Evolutionary conservation across 306 rosid genomes (phyloP), one percentile per base, ranked within the genome.

Genomic region (Vicia sativa): DNA sequence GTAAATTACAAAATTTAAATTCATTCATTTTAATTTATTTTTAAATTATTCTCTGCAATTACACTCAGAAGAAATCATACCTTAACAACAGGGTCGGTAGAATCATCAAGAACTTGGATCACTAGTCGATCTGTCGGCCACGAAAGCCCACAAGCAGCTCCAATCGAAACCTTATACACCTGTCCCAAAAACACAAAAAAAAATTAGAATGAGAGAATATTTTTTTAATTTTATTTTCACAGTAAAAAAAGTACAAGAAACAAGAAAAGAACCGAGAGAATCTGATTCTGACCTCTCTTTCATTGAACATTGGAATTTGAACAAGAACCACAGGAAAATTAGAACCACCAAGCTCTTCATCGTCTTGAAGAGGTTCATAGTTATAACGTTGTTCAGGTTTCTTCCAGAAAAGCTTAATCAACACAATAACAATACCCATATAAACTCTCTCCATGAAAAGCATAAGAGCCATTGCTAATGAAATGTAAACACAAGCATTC

Each of bases 251-350:
- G 26, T 21, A 53, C 23, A 23, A 11, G 12, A 0, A 54, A 26
- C 4, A 41, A 41, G 0, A 41, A 15, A 70, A 16, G 0, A 42
- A 3, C 7, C 0, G 6, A 4, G 9, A 65, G 53, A 82, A 71
- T 39, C 46, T 59, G 7, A 1, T 2, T 85, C 65, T 7, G 6
- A 90, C 99, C 99, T 95, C 99, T 85, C 49, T 84, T 72, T 95
- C 99, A 49, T 95, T 95, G 82, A 79, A 95, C 99, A 95, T 95
- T 13, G 99, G 99, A 82, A 95, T 95, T 87, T 95, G 99, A 19
- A 95, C n/a, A 4, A 95, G 93, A 29, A 95, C 97, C 11, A 77
- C 81, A 0, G 99, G 99, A 82, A 83, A 95, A 81, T 88, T 87
- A 8, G 95, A 76, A 76, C 82, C 72, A 1, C 99, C 99, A 19